A percentile compares a stretch with the other conserved stretches of the same genome.
Evolutionary conservation across 148 eudicot species (phyloP).

Genomic region (Silene latifolia): DNA sequence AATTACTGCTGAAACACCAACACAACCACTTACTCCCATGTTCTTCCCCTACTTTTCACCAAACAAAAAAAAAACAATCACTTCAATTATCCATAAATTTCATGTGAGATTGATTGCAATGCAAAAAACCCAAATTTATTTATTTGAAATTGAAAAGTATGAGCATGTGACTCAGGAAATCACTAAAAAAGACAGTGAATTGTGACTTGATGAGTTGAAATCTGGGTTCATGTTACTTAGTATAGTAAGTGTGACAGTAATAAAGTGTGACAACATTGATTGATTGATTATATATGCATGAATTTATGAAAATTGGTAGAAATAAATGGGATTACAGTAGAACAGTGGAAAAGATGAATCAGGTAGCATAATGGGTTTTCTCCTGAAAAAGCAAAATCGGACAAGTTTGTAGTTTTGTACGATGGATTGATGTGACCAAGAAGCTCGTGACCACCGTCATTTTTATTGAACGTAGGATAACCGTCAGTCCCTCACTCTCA

Average conservation of each 20-base stretch:
- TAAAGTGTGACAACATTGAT: neutral
- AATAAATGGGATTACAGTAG: neutral
- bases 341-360: neutral
- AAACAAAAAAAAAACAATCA: neutral
- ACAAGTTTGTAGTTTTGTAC: neutral
- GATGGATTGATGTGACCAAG: neutral
- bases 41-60: constrained; percentile 3
- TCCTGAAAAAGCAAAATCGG: neutral
- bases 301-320: neutral
- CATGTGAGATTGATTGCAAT: neutral
- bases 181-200: neutral
- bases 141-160: too few species aligned
- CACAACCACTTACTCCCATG: neutral
- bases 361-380: neutral
- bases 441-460: neutral
- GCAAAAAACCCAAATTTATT: neutral
- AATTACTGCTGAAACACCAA: constrained; percentile 9
- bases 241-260: neutral
- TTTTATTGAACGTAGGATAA: neutral
- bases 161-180: neutral
- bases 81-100: neutral
- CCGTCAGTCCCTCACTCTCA: neutral
- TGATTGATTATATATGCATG: neutral
- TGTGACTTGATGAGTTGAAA: neutral
- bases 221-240: neutral